Evolutionary conservation across 164 flowering plant species (phyloP).

Genomic region (Sedum album): DNA sequence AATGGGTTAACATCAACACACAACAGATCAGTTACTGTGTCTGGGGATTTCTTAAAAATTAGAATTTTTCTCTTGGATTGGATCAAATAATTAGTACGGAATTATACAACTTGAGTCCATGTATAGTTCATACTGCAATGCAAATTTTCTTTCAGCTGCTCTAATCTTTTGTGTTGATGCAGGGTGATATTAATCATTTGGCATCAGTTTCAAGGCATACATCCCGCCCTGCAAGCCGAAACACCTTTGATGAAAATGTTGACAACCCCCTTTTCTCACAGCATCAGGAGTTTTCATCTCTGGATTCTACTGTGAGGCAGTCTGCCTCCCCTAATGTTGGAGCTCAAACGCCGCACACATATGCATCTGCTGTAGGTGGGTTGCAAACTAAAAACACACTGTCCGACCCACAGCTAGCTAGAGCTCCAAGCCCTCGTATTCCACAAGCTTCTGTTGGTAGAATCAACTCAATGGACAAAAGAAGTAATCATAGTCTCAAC

Average conservation of each 20-base stretch:
- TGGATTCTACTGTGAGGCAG: background rate
- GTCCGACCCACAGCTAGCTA: slow-evolving; percentile 68
- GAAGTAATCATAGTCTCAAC: slow-evolving; percentile 26
- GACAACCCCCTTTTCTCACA: slow-evolving; percentile 50
- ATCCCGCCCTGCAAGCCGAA: slow-evolving; percentile 72
- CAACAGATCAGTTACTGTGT: too few relatives aligned
- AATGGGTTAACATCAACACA: slow-evolving; percentile 12
- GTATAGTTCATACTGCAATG: background rate
- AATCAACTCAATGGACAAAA: slow-evolving; percentile 39
- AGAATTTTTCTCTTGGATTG: background rate
- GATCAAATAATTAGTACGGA: background rate
- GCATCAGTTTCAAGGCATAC: slow-evolving; percentile 41
- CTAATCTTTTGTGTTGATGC: slow-evolving; percentile 16
- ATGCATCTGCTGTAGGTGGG: slow-evolving; percentile 65
- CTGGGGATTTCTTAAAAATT: background rate
- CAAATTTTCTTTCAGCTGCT: slow-evolving; percentile 24
- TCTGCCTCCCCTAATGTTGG: slow-evolving; percentile 21
- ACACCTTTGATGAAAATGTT: slow-evolving; percentile 44
- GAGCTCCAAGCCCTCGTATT: slow-evolving; percentile 73
- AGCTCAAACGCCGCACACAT: slow-evolving; percentile 41
- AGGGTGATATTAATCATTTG: slow-evolving; percentile 57
- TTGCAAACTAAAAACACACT: slow-evolving; percentile 74
- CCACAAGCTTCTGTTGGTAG: slow-evolving; percentile 65
- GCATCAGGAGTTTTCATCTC: slow-evolving; percentile 37
- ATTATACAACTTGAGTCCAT: background rate